Evolutionary conservation across 768 basidiomycete genomes (phyloP).

Genomic region (Antrodiella citrinella): DNA sequence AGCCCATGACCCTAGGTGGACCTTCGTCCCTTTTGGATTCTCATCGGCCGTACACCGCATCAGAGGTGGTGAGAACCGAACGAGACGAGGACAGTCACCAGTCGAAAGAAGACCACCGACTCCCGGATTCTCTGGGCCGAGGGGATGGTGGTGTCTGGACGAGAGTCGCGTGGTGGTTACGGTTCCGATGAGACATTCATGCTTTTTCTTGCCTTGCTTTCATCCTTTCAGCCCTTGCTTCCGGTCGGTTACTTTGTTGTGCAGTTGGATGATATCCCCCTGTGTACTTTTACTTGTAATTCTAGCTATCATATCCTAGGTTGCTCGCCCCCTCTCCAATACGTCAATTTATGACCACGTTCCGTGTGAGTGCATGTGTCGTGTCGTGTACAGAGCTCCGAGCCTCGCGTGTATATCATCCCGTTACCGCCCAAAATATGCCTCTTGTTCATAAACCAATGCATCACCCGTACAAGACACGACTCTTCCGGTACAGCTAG

Average conservation of each 20-base stretch:
- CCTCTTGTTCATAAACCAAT: not conserved
- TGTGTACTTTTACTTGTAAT: not conserved
- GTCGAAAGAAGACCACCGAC: not conserved
- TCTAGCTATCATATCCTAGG: not conserved
- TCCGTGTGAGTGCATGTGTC: not conserved
- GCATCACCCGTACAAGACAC: not conserved
- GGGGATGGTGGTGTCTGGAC: slow-evolving; percentile 26
- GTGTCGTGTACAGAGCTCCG: not conserved
- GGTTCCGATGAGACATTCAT: slow-evolving; percentile 10
- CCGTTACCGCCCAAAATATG: not conserved
- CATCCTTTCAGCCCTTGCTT: not conserved
- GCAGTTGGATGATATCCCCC: not conserved
- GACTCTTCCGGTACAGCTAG: not conserved
- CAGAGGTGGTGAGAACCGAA: slow-evolving; percentile 2
- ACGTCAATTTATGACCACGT: not conserved
- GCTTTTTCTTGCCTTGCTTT: slow-evolving; percentile 1
- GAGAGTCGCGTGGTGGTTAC: slow-evolving; percentile 36
- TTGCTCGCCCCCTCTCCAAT: not conserved
- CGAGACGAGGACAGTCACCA: not conserved
- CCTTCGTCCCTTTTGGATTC: slow-evolving; percentile 22
- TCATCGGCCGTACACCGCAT: slow-evolving; percentile 7
- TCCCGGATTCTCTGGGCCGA: not conserved
- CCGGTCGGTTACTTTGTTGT: not conserved
- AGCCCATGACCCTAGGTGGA: slow-evolving; percentile 38
- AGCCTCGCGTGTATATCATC: not conserved